Evolutionary conservation across 2,329 filamentous ascomycete genomes (phyloP), one percentile per base, ranked within the genome.

Genomic region (Monosporascus sp.): DNA sequence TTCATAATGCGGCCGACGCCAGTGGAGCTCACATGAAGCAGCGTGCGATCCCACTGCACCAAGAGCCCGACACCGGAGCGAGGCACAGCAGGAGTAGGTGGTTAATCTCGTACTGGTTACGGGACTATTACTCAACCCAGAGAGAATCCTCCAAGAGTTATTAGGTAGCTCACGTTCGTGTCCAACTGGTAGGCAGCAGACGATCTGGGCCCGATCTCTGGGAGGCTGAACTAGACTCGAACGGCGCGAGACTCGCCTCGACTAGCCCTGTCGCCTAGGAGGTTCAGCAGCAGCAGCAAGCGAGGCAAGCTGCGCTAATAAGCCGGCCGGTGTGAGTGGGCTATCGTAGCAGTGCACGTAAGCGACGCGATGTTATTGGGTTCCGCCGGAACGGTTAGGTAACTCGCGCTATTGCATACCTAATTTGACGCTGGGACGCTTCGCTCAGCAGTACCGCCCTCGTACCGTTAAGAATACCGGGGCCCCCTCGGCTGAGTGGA

Each of bases 291-390:
- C 40, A 43, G 43, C 24, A 27, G 24, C 22, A 31, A 31, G 17
- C 43, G 24, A 27, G 24, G 20, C 14, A 44, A 46, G 26, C 22
- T 22, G 16, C 24, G 24, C 16, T 24, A 46, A 14, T 31, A 48
- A 48, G 41, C 36, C 40, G 6, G 36, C 31, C 27, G 49, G 49
- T 41, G 38, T 44, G 49, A 19, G 41, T 43, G 40, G 26, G 43
- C 22, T 46, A n/a, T 46, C 11, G 43, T 31, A 46, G 43, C 43
- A 46, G 31, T 19, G 43, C 24, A 51, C 54, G 50, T 50, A 62
- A 62, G 57, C 60, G 60, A 60, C 53, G 53, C 40, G 53, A 59
- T 52, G 46, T 53, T 50, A 62, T 62, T 62, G 60, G 60, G 56
- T 62, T 61, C 60, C 60, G 58, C 51, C 50, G 50, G 57, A 56